These are phyloP conservation scores for Pseudocercospora ulei DNA, from an alignment of 2,329 filamentous ascomycete genomes.

Conservation along the genomic window DNA sequence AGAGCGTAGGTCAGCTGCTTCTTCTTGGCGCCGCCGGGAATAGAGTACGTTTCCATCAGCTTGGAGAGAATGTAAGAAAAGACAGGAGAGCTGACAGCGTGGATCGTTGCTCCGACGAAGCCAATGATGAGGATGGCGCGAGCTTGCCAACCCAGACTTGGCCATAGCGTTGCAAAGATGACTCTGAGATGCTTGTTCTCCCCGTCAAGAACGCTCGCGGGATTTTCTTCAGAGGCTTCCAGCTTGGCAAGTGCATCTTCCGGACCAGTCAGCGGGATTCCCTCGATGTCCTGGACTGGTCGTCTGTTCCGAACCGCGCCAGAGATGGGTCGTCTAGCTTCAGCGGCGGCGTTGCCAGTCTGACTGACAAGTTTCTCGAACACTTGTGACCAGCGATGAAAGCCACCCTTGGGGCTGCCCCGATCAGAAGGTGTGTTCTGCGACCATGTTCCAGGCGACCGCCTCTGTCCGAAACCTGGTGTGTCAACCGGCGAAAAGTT, in stretches of 20 bases:
- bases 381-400: conserved; percentile 15
- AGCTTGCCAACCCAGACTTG: conserved; percentile 47
- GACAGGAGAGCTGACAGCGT: conserved; percentile 58
- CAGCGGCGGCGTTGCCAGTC: conserved; percentile 21
- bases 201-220: conserved; percentile 7
- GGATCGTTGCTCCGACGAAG: conserved; percentile 51
- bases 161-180: conserved; percentile 64
- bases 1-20: conserved; percentile 55
- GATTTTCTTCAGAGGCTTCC: conserved; percentile 12
- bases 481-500: conserved; percentile 12
- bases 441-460: not conserved
- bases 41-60: conserved; percentile 61
- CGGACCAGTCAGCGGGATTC: conserved; percentile 16
- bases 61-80: conserved; percentile 70
- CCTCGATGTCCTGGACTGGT: conserved; percentile 17
- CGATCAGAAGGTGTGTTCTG: not conserved
- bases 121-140: conserved; percentile 51
- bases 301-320: conserved; percentile 13
- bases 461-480: conserved; percentile 8
- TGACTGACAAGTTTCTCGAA: conserved; percentile 20
- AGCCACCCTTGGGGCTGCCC: not conserved
- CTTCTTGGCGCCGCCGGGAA: conserved; percentile 41
- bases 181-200: conserved; percentile 35
- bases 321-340: conserved; percentile 16
- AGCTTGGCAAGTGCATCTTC: conserved; percentile 16